A percentile compares a stretch with the other conserved stretches of the same genome.
These are phyloP conservation scores for Escovopsis sp. DNA, from an alignment of 2,329 filamentous ascomycete genomes.

Conservation along the genomic window DNA sequence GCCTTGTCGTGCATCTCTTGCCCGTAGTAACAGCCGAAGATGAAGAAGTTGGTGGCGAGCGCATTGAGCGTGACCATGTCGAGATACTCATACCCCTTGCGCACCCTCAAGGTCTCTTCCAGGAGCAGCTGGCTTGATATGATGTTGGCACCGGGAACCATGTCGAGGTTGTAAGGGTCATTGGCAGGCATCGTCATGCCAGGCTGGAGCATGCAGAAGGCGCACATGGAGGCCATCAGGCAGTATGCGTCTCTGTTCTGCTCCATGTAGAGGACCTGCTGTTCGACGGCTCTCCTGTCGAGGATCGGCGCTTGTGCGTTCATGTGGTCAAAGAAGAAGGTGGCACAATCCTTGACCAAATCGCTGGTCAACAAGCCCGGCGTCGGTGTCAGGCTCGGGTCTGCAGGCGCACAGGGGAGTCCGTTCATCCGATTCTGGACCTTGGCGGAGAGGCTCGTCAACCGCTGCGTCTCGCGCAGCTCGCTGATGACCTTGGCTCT, in stretches of 20 bases:
- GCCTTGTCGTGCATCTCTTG: conserved; percentile 60
- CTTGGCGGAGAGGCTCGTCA: conserved; percentile 46
- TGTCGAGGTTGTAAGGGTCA: conserved; percentile 41
- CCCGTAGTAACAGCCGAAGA: conserved; percentile 58
- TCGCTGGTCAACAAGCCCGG: conserved; percentile 45
- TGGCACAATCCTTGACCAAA: conserved; percentile 48
- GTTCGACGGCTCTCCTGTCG: conserved; percentile 40
- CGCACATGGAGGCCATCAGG: conserved; percentile 46
- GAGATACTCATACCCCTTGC: conserved; percentile 46
- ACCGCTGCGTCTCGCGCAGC: conserved; percentile 51
- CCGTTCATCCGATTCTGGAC: conserved; percentile 45
- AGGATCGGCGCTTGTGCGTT: conserved; percentile 49
- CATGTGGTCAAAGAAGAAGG: conserved; percentile 55
- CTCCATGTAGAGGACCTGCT: conserved; percentile 44
- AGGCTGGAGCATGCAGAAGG: conserved; percentile 54
- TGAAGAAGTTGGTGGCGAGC: conserved; percentile 61
- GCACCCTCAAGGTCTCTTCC: conserved; percentile 50
- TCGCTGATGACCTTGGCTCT: conserved; percentile 64
- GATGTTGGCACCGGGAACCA: conserved; percentile 42
- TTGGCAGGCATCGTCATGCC: conserved; percentile 45
- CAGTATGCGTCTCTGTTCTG: conserved; percentile 49
- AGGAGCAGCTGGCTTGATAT: conserved; percentile 51
- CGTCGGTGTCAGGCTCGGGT: conserved; percentile 34
- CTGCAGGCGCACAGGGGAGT: conserved; percentile 31
- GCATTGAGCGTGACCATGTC: conserved; percentile 40